Evolutionary conservation across 495 filamentous ascomycete genomes (phyloP), one percentile per base, ranked within the genome.

Genomic region (Hypoxylon rickii): DNA sequence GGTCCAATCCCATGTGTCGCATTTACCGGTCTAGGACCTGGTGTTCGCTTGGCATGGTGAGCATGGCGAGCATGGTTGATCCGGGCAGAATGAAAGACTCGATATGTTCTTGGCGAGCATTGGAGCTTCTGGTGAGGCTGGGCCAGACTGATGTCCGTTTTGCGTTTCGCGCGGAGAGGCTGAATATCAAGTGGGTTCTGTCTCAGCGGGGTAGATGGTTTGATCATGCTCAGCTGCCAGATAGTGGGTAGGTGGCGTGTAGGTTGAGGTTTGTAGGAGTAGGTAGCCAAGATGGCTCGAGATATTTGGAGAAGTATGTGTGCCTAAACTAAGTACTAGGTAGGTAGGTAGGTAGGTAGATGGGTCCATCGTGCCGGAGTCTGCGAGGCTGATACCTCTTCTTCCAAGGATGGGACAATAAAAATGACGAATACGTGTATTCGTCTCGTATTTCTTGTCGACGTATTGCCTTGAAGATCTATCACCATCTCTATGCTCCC

Each of bases 401-500:
- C 10, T 29, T 4, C 24, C 24, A 29, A 29, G 4, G 24, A 10
- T 29, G 24, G 24, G 4, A 29, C 10, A 10, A 10, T 18, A 17
- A 17, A 2, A 13, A 18, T 6, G 2, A 20, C 21, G 36, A 31
- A 2, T 21, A 38, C n/a, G n/a, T n/a, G 16, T 29, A 26, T 13
- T 15, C 26, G 26, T 48, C 51, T 47, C 36, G 29, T 43, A 36
- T 24, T 42, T n/a, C 11, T 29, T 46, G 58, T 61, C 58, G 51
- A 51, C 51, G 55, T 55, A 46, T 51, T 33, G 26, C 31, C 26
- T 49, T 20, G 16, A 39, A 21, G 46, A 61, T 51, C 42, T 40
- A 15, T 37, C 47, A 46, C 45, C 29, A 46, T 43, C 36, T 32
- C 32, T 32, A 42, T 21, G 15, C 12, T 16, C 46, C 58, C 58